Percentiles rank a stretch among this genome's conserved stretches.
Evolutionary conservation across 139 green algal genomes (phyloP).

Genomic region (Picochlorum sp.): DNA sequence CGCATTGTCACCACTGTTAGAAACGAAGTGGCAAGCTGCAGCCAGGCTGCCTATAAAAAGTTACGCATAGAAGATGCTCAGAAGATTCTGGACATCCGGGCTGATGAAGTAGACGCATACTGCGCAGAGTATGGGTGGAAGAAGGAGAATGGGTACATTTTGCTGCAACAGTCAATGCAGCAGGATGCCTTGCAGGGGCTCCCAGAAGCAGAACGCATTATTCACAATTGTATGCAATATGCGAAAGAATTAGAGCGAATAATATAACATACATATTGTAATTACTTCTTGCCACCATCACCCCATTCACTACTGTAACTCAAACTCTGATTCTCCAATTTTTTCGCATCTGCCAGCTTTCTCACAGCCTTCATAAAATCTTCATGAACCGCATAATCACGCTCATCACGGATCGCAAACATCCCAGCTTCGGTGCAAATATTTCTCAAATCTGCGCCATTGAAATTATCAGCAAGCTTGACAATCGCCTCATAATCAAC

Average conservation of each 20-base stretch:
- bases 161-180: neutral
- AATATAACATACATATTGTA: slow-evolving; percentile 44
- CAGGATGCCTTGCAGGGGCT: neutral
- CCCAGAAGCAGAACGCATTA: slow-evolving; percentile 35
- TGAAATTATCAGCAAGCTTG: slow-evolving; percentile 96
- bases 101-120: slow-evolving; percentile 50
- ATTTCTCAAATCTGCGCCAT: slow-evolving; percentile 97
- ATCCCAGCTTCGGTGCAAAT: slow-evolving; percentile 98
- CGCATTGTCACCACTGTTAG: slow-evolving; percentile 28
- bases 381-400: slow-evolving; percentile 88
- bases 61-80: slow-evolving; percentile 67
- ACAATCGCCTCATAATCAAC: slow-evolving; percentile 98
- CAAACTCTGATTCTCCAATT: slow-evolving; percentile 79
- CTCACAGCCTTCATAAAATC: slow-evolving; percentile 99
- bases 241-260: slow-evolving; percentile 94
- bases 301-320: slow-evolving; percentile 73
- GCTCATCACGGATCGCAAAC: slow-evolving; percentile 93
- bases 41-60: slow-evolving; percentile 72
- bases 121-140: slow-evolving; percentile 20
- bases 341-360: slow-evolving; percentile 97
- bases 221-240: slow-evolving; percentile 83
- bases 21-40: slow-evolving; percentile 89
- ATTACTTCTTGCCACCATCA: slow-evolving; percentile 30
- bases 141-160: neutral
- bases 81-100: slow-evolving; percentile 66